Percentiles rank a stretch among this genome's conserved stretches.
Evolutionary conservation across 2,329 filamentous ascomycete species (phyloP).

Genomic region (Fusarium armeniacum): DNA sequence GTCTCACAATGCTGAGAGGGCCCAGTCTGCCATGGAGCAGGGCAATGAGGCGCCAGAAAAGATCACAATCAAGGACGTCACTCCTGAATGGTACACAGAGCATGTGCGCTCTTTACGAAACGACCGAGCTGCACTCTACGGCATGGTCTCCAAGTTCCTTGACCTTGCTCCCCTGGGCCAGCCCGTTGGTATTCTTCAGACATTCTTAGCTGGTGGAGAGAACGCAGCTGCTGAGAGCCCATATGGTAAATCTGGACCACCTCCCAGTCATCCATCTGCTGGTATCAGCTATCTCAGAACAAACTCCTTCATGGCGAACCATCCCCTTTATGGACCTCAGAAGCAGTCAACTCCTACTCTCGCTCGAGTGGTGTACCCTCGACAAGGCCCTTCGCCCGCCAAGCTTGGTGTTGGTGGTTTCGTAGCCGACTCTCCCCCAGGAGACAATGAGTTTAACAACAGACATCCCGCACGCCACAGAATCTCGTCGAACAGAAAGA

Average conservation of each 20-base stretch:
- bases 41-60: constrained; percentile 52
- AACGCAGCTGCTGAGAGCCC: constrained; percentile 55
- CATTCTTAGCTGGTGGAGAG: constrained; percentile 46
- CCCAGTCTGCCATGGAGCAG: constrained; percentile 57
- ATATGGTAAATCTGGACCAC: constrained; percentile 69
- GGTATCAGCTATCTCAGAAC: constrained; percentile 74
- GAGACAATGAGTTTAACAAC: constrained; percentile 60
- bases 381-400: constrained; percentile 52
- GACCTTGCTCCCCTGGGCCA: constrained; percentile 69
- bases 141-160: constrained; percentile 70
- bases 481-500: constrained; percentile 41
- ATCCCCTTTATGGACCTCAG: constrained; percentile 73
- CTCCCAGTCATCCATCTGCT: constrained; percentile 72
- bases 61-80: constrained; percentile 57
- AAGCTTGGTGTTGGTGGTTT: constrained; percentile 70
- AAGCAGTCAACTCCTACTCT: constrained; percentile 62
- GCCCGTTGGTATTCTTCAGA: constrained; percentile 49
- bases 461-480: constrained; percentile 40
- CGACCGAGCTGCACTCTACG: constrained; percentile 65
- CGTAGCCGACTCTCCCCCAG: constrained; percentile 59
- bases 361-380: constrained; percentile 66
- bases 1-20: constrained; percentile 59
- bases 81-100: constrained; percentile 64
- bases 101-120: constrained; percentile 67
- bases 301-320: constrained; percentile 68